Percentiles rank a stretch among this genome's conserved stretches.
phyloP scores from a whole-genome alignment of 2,329 filamentous ascomycete species.

The Fusarium tricinctum region DNA sequence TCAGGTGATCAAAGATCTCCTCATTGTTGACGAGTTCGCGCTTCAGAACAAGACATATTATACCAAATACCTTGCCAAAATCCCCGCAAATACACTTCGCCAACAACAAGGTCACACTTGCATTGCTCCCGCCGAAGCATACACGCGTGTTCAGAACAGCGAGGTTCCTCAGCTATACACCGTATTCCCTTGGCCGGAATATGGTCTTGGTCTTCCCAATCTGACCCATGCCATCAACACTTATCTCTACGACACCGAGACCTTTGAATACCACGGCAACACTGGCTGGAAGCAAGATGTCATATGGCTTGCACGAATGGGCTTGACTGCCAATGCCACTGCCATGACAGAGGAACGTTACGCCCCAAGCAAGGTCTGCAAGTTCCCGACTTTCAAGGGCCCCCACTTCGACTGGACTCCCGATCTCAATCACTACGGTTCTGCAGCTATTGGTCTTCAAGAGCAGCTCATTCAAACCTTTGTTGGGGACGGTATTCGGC shows the following conservation, averaged over 20 bases:
- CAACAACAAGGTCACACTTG: slow-evolving; percentile 17
- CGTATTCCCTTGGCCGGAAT: slow-evolving; percentile 12
- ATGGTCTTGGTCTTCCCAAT: slow-evolving; percentile 11
- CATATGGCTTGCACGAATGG: slow-evolving; percentile 21
- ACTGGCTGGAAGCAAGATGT: slow-evolving; percentile 23
- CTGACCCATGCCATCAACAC: slow-evolving; percentile 19
- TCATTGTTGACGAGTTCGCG: slow-evolving; percentile 6
- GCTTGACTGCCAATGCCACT: slow-evolving; percentile 1
- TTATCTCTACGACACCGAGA: slow-evolving; percentile 11
- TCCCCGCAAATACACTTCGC: slow-evolving; percentile 2
- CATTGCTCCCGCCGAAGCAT: slow-evolving; percentile 12
- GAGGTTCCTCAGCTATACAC: slow-evolving; percentile 17
- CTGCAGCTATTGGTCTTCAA: slow-evolving; percentile 19
- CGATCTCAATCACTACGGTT: slow-evolving; percentile 8
- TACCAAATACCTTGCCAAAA: slow-evolving; percentile 6
- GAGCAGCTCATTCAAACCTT: slow-evolving; percentile 22
- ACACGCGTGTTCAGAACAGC: slow-evolving; percentile 20
- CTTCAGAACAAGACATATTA: slow-evolving; percentile 21
- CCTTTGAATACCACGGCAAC: slow-evolving; percentile 3
- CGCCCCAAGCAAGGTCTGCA: slow-evolving; percentile 9
- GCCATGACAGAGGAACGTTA: slow-evolving; percentile 6
- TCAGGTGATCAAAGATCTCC: slow-evolving; percentile 18
- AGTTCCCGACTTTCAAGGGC: slow-evolving; percentile 16
- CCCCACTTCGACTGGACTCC: slow-evolving; percentile 20
- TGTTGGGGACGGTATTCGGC: slow-evolving; percentile 4